Base-by-base conservation (phyloP, 495 filamentous ascomycete genomes). In the Tricharina praecox region DNA sequence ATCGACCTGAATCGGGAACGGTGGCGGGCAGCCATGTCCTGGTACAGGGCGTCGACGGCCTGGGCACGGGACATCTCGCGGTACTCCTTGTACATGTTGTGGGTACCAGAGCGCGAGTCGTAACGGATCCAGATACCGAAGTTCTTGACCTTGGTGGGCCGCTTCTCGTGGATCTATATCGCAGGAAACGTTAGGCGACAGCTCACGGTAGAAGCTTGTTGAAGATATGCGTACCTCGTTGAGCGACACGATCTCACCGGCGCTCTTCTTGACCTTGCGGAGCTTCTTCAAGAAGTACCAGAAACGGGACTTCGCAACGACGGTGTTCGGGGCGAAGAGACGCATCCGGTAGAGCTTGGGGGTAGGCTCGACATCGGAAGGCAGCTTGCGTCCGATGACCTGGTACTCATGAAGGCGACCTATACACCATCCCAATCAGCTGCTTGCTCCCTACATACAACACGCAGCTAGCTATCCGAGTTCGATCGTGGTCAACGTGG, bases 31-130 rank as follows among this genome's bases (percentile, higher is more conserved):
- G 90, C 82, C 92, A 97, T 96, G 69, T 97, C 90, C 72, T 93
- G 83, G 77, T 97, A 97, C 66, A 97, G 78, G 56, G 86, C 73
- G 70, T 96, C 84, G 52, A 97, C 90, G 53, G 90, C 90, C 51
- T 85, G 88, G 53, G 78, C 81, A 67, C 90, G 77, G 64, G 82
- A 86, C 74, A 93, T 82, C 77, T 96, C 90, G 66, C 90, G 82
- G 78, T 95, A 96, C 76, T 97, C 90, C 76, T 95, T 96, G 84
- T 97, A 97, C 90, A 97, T 97, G 79, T 97, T 97, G 83, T 97
- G 90, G 59, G 92, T 97, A 59, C 90, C 90, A 60, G 92, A 96
- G 69, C 90, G 90, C 44, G 92, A 96, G 72, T 97, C 87, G 74
- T 97, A 97, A 63, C 90, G 88, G 71, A 97, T 81, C 90, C 90